A percentile compares a stretch with the other conserved stretches of the same genome.
phyloP scores from a whole-genome alignment of 805 yeast species.

The Metschnikowia similis region DNA sequence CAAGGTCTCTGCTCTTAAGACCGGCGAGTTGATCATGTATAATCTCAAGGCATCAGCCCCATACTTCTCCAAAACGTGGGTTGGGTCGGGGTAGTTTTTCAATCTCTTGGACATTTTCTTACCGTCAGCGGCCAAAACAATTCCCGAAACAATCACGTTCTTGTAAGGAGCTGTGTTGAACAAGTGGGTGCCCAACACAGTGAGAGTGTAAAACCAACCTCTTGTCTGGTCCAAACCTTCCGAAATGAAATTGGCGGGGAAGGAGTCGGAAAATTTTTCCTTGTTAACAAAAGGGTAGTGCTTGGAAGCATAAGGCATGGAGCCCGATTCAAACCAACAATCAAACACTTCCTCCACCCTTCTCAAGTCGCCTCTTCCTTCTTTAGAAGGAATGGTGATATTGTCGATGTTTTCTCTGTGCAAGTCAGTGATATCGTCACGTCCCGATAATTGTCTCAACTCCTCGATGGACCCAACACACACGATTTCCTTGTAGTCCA shows the following conservation, averaged over 20 bases:
- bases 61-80: conserved; percentile 69
- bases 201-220: conserved; percentile 98
- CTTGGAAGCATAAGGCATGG: conserved; percentile 97
- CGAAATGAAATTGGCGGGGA: conserved; percentile 96
- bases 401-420: conserved; percentile 93
- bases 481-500: conserved; percentile 86
- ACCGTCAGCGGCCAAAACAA: conserved; percentile 96
- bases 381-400: conserved; percentile 86
- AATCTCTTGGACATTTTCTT: conserved; percentile 98
- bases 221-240: conserved; percentile 99
- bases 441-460: conserved; percentile 80
- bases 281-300: conserved; percentile 93
- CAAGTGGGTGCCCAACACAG: conserved; percentile 91
- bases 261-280: conserved; percentile 64
- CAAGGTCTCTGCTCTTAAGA: conserved; percentile 91
- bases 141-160: conserved; percentile 94
- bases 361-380: conserved; percentile 81
- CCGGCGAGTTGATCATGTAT: conserved; percentile 96
- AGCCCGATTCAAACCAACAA: conserved; percentile 99
- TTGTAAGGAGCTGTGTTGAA: conserved; percentile 90
- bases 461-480: conserved; percentile 91
- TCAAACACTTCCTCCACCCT: conserved; percentile 98
- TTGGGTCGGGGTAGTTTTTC: conserved; percentile 97
- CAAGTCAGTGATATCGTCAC: conserved; percentile 73
- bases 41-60: conserved; percentile 98